A percentile compares a stretch with the other conserved stretches of the same genome.
phyloP scores from a whole-genome alignment of 2,329 filamentous ascomycete species.

The Alternaria panax region DNA sequence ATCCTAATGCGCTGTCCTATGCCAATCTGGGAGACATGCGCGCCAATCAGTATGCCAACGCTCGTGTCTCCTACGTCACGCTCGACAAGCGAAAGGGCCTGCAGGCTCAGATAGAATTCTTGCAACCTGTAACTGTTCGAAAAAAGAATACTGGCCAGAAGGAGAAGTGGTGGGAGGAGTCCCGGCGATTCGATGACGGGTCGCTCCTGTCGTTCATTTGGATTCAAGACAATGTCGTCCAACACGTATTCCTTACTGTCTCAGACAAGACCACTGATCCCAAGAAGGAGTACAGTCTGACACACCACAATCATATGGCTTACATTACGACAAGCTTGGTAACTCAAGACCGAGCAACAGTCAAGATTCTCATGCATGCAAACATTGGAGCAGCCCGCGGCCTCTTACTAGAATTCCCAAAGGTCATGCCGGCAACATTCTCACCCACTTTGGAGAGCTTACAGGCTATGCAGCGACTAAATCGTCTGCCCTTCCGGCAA shows the following conservation, averaged over 20 bases:
- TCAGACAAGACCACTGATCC: slow-evolving; percentile 16
- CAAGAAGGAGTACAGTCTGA: slow-evolving; percentile 14
- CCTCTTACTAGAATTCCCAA: slow-evolving; percentile 38
- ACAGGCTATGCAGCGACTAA: slow-evolving; percentile 34
- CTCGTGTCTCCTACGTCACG: slow-evolving; percentile 25
- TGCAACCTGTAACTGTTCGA: slow-evolving; percentile 24
- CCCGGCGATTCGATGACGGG: slow-evolving; percentile 31
- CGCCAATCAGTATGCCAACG: slow-evolving; percentile 28
- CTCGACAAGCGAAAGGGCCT: slow-evolving; percentile 29
- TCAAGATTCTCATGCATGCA: slow-evolving; percentile 23
- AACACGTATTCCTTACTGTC: slow-evolving; percentile 40
- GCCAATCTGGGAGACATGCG: slow-evolving; percentile 29
- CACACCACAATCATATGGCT: slow-evolving; percentile 7
- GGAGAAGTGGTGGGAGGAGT: slow-evolving; percentile 42
- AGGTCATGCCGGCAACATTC: slow-evolving; percentile 41
- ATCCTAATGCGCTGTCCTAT: slow-evolving; percentile 7
- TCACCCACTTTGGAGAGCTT: slow-evolving; percentile 36
- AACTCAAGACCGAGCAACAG: slow-evolving; percentile 18
- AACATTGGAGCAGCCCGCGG: slow-evolving; percentile 20
- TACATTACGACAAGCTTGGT: slow-evolving; percentile 28
- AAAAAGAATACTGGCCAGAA: slow-evolving; percentile 17
- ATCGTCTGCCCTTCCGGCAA: slow-evolving; percentile 35
- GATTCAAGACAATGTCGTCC: slow-evolving; percentile 14
- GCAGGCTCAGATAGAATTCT: slow-evolving; percentile 32
- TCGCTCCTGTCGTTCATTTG: slow-evolving; percentile 39